Evolutionary conservation across 306 rosid genomes (phyloP).

Genomic region (Cicer yamashitae): DNA sequence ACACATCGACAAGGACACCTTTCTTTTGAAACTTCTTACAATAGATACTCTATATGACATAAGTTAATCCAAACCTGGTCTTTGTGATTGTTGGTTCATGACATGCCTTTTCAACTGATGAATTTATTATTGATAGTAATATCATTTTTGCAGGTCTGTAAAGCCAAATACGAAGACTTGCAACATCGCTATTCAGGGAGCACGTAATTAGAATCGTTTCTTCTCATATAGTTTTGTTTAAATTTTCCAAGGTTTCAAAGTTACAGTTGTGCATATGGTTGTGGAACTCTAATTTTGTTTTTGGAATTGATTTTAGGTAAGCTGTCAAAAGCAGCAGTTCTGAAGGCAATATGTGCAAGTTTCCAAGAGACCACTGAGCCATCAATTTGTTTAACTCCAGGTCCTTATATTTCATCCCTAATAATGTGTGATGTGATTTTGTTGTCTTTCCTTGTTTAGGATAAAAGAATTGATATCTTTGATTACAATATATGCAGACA

Average conservation of each 20-base stretch:
- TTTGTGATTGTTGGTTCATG: background rate
- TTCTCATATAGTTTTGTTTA: conserved; percentile 21
- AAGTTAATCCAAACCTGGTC: background rate
- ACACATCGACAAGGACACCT: too few relatives aligned
- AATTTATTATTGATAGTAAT: background rate
- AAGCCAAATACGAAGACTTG: conserved; percentile 77
- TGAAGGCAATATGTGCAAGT: conserved; percentile 91
- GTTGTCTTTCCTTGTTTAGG: conserved; percentile 4
- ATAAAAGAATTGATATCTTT: conserved; percentile 31
- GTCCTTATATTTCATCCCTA: conserved; percentile 46
- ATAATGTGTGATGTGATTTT: background rate
- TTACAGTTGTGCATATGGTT: background rate
- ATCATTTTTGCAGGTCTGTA: conserved; percentile 65
- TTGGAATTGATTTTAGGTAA: conserved; percentile 58
- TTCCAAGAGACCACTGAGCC: conserved; percentile 97
- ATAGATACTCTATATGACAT: background rate
- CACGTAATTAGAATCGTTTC: conserved; percentile 56
- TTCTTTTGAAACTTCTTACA: too few relatives aligned
- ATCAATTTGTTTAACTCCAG: conserved; percentile 81
- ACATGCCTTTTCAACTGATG: background rate
- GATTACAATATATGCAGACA: conserved; percentile 55
- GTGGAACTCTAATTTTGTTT: background rate
- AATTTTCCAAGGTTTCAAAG: conserved; percentile 1
- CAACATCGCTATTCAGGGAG: conserved; percentile 65
- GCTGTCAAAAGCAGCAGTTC: conserved; percentile 83